These are phyloP conservation scores for Glycine tomentella DNA, from an alignment of 306 rosid species.

Conservation along the genomic window DNA sequence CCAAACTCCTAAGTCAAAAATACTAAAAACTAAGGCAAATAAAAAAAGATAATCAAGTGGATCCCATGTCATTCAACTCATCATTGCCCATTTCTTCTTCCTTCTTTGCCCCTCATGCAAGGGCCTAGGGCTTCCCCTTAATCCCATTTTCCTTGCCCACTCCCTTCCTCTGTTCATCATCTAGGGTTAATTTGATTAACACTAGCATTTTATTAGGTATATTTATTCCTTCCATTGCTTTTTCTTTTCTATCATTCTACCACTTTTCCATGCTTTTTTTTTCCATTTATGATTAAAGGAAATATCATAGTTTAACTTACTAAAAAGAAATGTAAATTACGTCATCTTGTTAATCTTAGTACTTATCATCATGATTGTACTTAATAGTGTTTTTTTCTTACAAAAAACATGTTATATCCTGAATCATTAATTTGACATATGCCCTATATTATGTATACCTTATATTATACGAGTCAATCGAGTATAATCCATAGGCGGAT, in stretches of 20 bases:
- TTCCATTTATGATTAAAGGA: not conserved
- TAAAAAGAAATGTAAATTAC: conserved; percentile 9
- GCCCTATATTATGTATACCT: too few relatives aligned
- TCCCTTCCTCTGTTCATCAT: not conserved
- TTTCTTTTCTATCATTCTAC: conserved; percentile 16
- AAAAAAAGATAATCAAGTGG: conserved; percentile 65
- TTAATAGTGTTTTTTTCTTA: not conserved
- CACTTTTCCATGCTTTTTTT: not conserved
- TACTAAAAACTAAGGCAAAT: conserved; percentile 28
- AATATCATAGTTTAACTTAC: not conserved
- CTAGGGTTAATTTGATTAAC: conserved; percentile 12
- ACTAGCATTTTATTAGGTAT: conserved; percentile 13
- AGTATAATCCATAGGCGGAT: too few relatives aligned
- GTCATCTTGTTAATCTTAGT: conserved; percentile 19
- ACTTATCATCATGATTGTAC: conserved; percentile 12
- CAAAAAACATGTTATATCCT: too few relatives aligned
- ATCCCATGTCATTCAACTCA: conserved; percentile 72
- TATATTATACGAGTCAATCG: too few relatives aligned
- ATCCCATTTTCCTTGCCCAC: too few relatives aligned
- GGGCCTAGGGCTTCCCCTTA: too few relatives aligned
- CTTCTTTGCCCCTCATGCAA: conserved; percentile 38
- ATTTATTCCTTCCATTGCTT: not conserved
- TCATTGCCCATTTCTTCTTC: conserved; percentile 61
- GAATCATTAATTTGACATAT: too few relatives aligned
- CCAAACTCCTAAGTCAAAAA: conserved; percentile 68